phyloP scores from a whole-genome alignment of 1,139 yeast genomes.

The Zygoascus meyerae region DNA sequence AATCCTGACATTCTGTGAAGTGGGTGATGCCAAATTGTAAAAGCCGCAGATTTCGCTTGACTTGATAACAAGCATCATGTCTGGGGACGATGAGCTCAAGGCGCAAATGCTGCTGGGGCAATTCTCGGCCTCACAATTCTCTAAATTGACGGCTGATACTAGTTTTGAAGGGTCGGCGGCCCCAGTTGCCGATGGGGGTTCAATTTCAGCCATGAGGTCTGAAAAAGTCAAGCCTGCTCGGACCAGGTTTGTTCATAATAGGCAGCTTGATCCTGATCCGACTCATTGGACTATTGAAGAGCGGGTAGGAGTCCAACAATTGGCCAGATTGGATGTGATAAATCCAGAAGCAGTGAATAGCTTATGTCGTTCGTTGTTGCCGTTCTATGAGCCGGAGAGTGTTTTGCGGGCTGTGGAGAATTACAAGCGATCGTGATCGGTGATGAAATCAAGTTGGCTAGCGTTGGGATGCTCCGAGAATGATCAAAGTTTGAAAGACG shows the following conservation, averaged over 20 bases:
- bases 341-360: constrained; percentile 1
- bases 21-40: not conserved
- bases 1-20: constrained; percentile 29
- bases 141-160: constrained; percentile 3
- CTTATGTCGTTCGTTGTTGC: constrained; percentile 4
- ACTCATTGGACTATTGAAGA: constrained; percentile 10
- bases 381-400: constrained; percentile 1
- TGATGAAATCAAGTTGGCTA: no score
- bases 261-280: not conserved
- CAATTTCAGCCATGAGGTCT: no score
- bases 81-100: constrained; percentile 5
- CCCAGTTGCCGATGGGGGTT: no score
- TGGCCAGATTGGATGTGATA: constrained; percentile 4
- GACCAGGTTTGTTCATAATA: constrained; percentile 5
- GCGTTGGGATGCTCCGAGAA: no score
- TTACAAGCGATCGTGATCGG: not conserved
- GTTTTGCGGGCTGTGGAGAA: constrained; percentile 6
- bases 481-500: no score
- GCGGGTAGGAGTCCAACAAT: constrained; percentile 8
- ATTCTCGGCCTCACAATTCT: constrained; percentile 4
- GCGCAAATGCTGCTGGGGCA: constrained; percentile 2
- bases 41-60: not conserved
- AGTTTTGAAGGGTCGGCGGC: constrained; percentile 4
- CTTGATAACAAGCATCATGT: not conserved
- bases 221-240: not conserved